Base-by-base conservation (phyloP, 148 eudicot genomes). In the Linanthus parryae region DNA sequence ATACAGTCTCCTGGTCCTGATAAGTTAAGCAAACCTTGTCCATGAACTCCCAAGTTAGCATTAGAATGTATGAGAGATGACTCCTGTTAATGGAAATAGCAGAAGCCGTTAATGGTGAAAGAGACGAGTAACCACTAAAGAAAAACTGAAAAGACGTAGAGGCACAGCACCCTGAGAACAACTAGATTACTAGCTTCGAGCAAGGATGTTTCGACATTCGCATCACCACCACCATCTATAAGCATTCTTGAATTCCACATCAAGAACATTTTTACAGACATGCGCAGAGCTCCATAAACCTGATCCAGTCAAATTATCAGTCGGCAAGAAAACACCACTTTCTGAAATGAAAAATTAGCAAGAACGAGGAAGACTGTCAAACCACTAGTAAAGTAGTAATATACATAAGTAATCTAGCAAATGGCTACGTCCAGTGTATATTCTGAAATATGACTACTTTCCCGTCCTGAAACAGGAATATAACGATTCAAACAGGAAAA, bases 231-330 rank as follows among this genome's bases (percentile, higher is more conserved):
- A 48, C 94, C 96, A 67, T 88, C 91, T 51, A 94, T 66, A 28
- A 76, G 55, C 82, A 94, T 67, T 56, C 68, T 71, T 48, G 99
- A 88, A 64, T 94, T 88, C 99, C 99, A 94, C 99, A 94, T 94
- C 76, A 94, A 58, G 66, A 88, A 88, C 80, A 94, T 94, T 73
- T 94, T 94, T 52, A 94, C 96, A 56, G 88, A 66, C 95, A 94
- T 94, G 29, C 96, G 91, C 45, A 94, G 83, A 51, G 96, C 99
- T 54, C 99, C 99, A 72, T 82, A 94, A 43, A 94, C 99, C 99
- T 94, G 70, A 53, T 29, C 19, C 22, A 46, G 15, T 18, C 36
- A 10, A 4, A 37, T 24, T 48, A 26, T 53, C 52, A 48, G 39
- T 15, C 9, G 25, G 17, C 42, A 12, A 7, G 15, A 4, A 48